Conservation (phyloP, 2,329 filamentous ascomycete species). For the Cytospora chrysosperma region DNA sequence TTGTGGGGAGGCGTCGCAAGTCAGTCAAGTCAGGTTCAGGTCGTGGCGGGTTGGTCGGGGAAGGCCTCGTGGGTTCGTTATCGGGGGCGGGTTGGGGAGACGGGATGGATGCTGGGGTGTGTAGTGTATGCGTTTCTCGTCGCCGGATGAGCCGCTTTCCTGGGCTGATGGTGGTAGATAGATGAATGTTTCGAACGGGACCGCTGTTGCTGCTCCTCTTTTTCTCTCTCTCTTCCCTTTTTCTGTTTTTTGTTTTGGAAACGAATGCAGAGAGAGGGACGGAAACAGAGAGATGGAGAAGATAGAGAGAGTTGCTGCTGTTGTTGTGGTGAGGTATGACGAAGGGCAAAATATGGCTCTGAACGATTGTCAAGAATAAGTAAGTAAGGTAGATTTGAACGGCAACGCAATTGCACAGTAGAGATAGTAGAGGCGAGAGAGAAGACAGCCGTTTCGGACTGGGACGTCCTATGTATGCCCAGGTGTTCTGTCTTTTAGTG, state of each 20-base stretch:
- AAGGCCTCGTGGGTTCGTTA: constrained; percentile 16
- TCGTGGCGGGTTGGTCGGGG: neutral
- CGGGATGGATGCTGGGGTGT: neutral
- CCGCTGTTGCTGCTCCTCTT: neutral
- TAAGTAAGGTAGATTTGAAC: constrained; percentile 9
- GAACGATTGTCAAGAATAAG: constrained; percentile 15
- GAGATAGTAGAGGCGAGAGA: constrained; percentile 6
- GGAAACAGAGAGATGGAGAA: too few species aligned
- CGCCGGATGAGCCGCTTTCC: constrained; percentile 8
- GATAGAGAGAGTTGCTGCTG: too few species aligned
- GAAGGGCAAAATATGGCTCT: neutral
- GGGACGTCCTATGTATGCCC: constrained; percentile 18
- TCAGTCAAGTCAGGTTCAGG: too few species aligned
- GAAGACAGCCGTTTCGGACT: constrained; percentile 20
- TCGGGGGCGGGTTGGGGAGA: neutral
- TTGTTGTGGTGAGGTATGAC: too few species aligned
- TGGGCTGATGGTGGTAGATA: neutral
- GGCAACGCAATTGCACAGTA: constrained; percentile 3
- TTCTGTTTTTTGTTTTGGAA: neutral
- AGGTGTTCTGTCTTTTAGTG: neutral
- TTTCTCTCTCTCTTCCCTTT: neutral
- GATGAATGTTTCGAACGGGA: neutral
- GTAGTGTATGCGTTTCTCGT: neutral
- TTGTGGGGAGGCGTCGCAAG: constrained; percentile 2
- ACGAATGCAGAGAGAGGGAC: constrained; percentile 8